phyloP scores from a whole-genome alignment of 2,329 filamentous ascomycete species.

The Diaporthe velutina region DNA sequence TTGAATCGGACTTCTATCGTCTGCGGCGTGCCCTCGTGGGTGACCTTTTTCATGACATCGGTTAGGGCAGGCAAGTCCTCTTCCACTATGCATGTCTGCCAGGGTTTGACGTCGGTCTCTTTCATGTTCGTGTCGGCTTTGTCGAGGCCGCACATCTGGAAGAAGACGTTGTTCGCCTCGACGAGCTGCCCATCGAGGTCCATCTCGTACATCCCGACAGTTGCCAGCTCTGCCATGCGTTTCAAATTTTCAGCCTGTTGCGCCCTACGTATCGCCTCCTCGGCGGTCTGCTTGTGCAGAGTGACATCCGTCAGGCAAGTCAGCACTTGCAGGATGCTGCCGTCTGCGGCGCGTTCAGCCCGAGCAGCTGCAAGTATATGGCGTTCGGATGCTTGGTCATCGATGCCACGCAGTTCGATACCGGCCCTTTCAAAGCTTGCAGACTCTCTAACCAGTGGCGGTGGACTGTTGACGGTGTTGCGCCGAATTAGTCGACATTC shows the following conservation, averaged over 20 bases:
- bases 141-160: slow-evolving; percentile 63
- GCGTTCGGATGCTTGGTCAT: slow-evolving; percentile 51
- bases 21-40: slow-evolving; percentile 56
- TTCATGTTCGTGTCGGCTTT: slow-evolving; percentile 53
- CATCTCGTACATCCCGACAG: slow-evolving; percentile 68
- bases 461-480: slow-evolving; percentile 47
- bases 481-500: slow-evolving; percentile 55
- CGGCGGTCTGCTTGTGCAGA: slow-evolving; percentile 61
- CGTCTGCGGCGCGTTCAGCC: slow-evolving; percentile 58
- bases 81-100: slow-evolving; percentile 58
- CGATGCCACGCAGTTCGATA: slow-evolving; percentile 49
- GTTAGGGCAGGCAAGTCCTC: slow-evolving; percentile 58
- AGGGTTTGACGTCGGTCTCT: slow-evolving; percentile 55
- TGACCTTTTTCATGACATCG: slow-evolving; percentile 55
- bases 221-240: slow-evolving; percentile 66
- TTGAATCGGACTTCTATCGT: slow-evolving; percentile 64
- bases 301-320: slow-evolving; percentile 66
- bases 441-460: slow-evolving; percentile 48
- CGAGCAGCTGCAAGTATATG: slow-evolving; percentile 62
- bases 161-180: slow-evolving; percentile 66
- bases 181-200: slow-evolving; percentile 62
- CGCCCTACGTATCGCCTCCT: slow-evolving; percentile 61
- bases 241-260: slow-evolving; percentile 67
- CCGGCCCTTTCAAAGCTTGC: slow-evolving; percentile 53
- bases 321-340: slow-evolving; percentile 59